phyloP scores from a whole-genome alignment of 1,284 basidiomycete genomes.

The Porogramme epimiltina region DNA sequence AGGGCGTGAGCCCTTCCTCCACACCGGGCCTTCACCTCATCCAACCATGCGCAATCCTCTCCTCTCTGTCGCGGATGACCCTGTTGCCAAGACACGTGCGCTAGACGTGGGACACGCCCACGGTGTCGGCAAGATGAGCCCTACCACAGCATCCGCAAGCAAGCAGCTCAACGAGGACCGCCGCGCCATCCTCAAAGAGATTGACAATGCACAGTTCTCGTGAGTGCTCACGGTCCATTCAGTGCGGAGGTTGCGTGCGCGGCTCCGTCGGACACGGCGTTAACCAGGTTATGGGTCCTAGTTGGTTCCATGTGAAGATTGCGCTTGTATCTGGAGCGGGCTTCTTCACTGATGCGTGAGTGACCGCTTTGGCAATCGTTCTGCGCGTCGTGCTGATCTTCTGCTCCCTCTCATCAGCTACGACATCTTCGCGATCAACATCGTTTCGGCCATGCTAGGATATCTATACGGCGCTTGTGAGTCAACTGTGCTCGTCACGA shows the following conservation, averaged over 20 bases:
- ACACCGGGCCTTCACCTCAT: background rate
- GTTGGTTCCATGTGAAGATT: slow-evolving; percentile 68
- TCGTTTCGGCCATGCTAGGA: slow-evolving; percentile 57
- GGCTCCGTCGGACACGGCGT: slow-evolving; percentile 2
- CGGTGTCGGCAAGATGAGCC: background rate
- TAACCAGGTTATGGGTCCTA: slow-evolving; percentile 12
- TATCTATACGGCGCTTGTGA: slow-evolving; percentile 50
- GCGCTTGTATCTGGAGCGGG: slow-evolving; percentile 78
- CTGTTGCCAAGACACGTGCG: slow-evolving; percentile 1
- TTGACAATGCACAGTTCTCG: slow-evolving; percentile 58
- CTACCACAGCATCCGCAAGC: slow-evolving; percentile 1
- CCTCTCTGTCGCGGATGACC: background rate
- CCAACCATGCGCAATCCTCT: background rate
- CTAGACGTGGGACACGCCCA: slow-evolving; percentile 3
- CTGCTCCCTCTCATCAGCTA: slow-evolving; percentile 33
- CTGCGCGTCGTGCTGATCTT: background rate
- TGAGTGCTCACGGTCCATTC: slow-evolving; percentile 28
- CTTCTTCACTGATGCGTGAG: slow-evolving; percentile 84
- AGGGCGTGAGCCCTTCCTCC: slow-evolving; percentile 14
- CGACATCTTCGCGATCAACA: slow-evolving; percentile 56
- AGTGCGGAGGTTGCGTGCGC: slow-evolving; percentile 7
- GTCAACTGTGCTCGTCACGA: background rate
- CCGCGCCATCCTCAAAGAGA: slow-evolving; percentile 50
- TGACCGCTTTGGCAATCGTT: slow-evolving; percentile 9
- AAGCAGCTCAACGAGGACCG: slow-evolving; percentile 40